phyloP scores from a whole-genome alignment of 495 filamentous ascomycete genomes.

The Trichoderma asperelloides region DNA sequence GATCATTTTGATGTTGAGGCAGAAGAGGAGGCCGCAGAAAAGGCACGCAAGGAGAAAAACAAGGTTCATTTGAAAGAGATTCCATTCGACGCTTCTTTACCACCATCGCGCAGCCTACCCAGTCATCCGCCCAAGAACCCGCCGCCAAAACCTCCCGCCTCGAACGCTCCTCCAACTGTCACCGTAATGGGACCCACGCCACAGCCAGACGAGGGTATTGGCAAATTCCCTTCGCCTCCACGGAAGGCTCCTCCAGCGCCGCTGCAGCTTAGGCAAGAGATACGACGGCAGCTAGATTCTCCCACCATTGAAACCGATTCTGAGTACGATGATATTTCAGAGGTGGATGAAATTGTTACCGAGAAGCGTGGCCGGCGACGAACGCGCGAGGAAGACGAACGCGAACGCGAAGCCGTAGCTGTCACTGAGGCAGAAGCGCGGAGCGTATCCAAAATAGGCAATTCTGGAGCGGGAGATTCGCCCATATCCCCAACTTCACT shows the following conservation, averaged over 20 bases:
- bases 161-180: slow-evolving; percentile 32
- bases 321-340: slow-evolving; percentile 71
- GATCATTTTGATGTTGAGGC: slow-evolving; percentile 44
- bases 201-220: slow-evolving; percentile 34
- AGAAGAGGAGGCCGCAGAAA: slow-evolving; percentile 33
- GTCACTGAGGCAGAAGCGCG: slow-evolving; percentile 53
- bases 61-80: slow-evolving; percentile 31
- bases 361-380: slow-evolving; percentile 69
- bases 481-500: slow-evolving; percentile 24
- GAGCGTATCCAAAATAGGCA: slow-evolving; percentile 57
- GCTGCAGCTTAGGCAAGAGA: slow-evolving; percentile 54
- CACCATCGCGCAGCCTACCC: slow-evolving; percentile 39
- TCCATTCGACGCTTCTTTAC: slow-evolving; percentile 34
- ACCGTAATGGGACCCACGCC: slow-evolving; percentile 40
- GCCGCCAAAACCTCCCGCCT: slow-evolving; percentile 31
- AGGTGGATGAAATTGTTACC: slow-evolving; percentile 52
- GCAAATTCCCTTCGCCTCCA: slow-evolving; percentile 40
- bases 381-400: slow-evolving; percentile 83
- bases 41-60: slow-evolving; percentile 31
- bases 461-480: slow-evolving; percentile 36
- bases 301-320: slow-evolving; percentile 54
- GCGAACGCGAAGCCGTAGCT: slow-evolving; percentile 59
- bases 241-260: slow-evolving; percentile 82
- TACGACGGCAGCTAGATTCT: slow-evolving; percentile 35
- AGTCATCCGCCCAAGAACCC: slow-evolving; percentile 36